Evolutionary conservation across 257 asterid species (phyloP).

Genomic region (Penstemon newberryi): DNA sequence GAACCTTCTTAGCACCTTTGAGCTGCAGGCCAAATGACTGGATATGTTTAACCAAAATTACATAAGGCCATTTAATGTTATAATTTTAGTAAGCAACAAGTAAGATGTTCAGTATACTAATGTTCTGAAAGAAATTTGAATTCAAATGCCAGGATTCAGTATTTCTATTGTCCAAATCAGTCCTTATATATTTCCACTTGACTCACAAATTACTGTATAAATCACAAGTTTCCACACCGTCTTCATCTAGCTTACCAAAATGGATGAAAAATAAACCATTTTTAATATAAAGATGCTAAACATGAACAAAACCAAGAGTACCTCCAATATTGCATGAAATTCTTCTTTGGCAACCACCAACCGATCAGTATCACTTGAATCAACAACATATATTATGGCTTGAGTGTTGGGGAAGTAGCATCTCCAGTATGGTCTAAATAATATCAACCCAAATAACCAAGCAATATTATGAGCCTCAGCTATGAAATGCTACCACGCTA

Average conservation of each 20-base stretch:
- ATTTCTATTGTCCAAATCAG: neutral
- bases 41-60: neutral
- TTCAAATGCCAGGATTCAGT: too few relatives aligned
- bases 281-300: neutral
- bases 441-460: slow-evolving; percentile 11
- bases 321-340: slow-evolving; percentile 85
- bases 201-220: neutral
- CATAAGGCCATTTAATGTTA: neutral
- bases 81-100: neutral
- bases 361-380: slow-evolving; percentile 98
- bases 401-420: slow-evolving; percentile 97
- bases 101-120: neutral
- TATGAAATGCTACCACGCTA: neutral
- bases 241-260: neutral
- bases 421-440: slow-evolving; percentile 89
- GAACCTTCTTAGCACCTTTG: neutral
- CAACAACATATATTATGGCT: slow-evolving; percentile 96
- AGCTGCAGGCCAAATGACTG: neutral
- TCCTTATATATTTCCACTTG: neutral
- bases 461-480: slow-evolving; percentile 3
- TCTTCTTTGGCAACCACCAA: slow-evolving; percentile 91
- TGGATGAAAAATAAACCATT: neutral
- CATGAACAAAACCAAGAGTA: neutral
- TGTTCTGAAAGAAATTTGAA: too few relatives aligned
- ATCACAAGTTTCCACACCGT: neutral